These are phyloP conservation scores for Septoria petroselini DNA, from an alignment of 2,329 filamentous ascomycete species.

Conservation along the genomic window DNA sequence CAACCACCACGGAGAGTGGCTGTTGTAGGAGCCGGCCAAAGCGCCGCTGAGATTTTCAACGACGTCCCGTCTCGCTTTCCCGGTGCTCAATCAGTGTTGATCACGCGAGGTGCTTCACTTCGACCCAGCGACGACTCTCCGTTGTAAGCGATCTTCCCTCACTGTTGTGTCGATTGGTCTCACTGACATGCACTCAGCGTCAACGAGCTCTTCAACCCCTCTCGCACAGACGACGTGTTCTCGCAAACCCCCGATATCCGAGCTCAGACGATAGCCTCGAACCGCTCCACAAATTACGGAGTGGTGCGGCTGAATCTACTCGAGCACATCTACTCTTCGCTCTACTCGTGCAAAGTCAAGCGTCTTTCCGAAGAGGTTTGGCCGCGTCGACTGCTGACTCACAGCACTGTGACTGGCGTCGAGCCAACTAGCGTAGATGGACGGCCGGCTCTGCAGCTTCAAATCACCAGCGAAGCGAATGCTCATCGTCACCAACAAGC, in stretches of 20 bases:
- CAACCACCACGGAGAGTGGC: constrained; percentile 67
- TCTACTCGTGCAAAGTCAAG: constrained; percentile 79
- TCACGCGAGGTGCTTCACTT: constrained; percentile 80
- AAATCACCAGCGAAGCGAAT: constrained; percentile 52
- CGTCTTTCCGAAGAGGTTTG: constrained; percentile 68
- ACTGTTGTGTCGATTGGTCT: too few relatives aligned
- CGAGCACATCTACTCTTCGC: constrained; percentile 78
- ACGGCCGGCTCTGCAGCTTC: constrained; percentile 55
- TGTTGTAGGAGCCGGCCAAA: constrained; percentile 85
- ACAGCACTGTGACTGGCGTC: constrained; percentile 64
- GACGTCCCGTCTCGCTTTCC: constrained; percentile 80
- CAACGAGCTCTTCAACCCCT: constrained; percentile 94
- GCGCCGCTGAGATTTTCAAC: constrained; percentile 91
- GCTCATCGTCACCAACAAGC: constrained; percentile 43
- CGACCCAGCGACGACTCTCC: constrained; percentile 92
- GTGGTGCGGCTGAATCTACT: constrained; percentile 86
- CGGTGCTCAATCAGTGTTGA: constrained; percentile 69
- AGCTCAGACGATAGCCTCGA: constrained; percentile 60
- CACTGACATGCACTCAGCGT: too few relatives aligned
- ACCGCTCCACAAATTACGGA: constrained; percentile 87
- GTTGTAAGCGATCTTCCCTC: constrained; percentile 56
- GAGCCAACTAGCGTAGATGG: constrained; percentile 26
- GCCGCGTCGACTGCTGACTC: constrained; percentile 77
- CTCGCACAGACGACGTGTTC: constrained; percentile 74
- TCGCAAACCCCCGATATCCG: constrained; percentile 62